Base-by-base conservation (phyloP, 2,329 filamentous ascomycete genomes). In the Arthroderma sp. region DNA sequence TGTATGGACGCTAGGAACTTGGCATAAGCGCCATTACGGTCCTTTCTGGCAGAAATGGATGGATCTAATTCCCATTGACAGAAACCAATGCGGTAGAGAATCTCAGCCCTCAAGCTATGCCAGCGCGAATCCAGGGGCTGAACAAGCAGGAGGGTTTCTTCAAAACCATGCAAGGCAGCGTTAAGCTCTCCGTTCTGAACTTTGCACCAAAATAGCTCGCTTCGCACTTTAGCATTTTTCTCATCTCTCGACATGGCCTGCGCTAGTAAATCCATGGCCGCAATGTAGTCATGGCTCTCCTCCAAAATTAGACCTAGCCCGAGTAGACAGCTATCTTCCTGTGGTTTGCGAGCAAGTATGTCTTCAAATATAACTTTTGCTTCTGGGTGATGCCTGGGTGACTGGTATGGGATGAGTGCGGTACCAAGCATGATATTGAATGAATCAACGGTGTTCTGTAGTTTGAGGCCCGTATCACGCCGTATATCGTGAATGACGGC, bases 201-300 rank as follows among this genome's bases (percentile, higher is more conserved):
- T 66, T 87, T 88, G 61, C 93, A 90, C 93, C 93, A 98, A 1
- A 90, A 91, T 17, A 89, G 83, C 71, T 98, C 94, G 15, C 87
- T 86, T 57, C 83, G 85, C 44, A 98, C 85, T 31, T 84, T 85
- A 19, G 90, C 76, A 63, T 96, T 95, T 9, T 76, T 75, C 1
- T 79, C 75, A 66, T 95, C 88, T 23, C 87, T 81, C 61, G 83
- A 70, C 25, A 94, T 70, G 1, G 93, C 93, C 61, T 88, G 81
- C 39, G 79, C 80, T 11, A 98, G 74, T 66, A 95, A 96, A 28
- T 86, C 81, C 39, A 91, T 83, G 0, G 94, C 93, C 65, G 88
- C 80, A 51, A 81, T 77, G 65, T 88, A 96, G 61, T 97, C 87
- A 65, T 95, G 86, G 62, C 95, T 90, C 65, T 97, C 93, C 70